phyloP scores from a whole-genome alignment of 2,329 filamentous ascomycete genomes.

The Pseudohalonectria lignicola region DNA sequence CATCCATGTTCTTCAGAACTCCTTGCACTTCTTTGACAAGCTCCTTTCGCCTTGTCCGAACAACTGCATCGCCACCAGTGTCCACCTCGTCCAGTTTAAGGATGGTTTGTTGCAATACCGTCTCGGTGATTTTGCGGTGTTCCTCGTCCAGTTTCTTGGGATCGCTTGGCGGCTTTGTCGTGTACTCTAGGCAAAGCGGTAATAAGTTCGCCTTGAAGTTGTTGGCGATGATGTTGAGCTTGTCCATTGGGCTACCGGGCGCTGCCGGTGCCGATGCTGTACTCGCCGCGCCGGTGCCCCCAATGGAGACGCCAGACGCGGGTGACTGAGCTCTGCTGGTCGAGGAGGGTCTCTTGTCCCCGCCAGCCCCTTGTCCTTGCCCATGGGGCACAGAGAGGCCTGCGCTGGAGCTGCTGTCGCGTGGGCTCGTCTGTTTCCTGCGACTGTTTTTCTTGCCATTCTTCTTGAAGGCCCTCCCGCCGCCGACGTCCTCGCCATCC shows the following conservation, averaged over 20 bases:
- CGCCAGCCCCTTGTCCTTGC: neutral
- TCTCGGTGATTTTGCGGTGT: slow-evolving; percentile 65
- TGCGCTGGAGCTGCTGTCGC: slow-evolving; percentile 24
- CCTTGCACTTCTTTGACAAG: slow-evolving; percentile 62
- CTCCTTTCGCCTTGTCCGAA: slow-evolving; percentile 56
- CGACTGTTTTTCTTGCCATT: slow-evolving; percentile 29
- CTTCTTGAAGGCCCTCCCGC: slow-evolving; percentile 23
- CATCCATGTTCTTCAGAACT: slow-evolving; percentile 55
- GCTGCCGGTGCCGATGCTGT: slow-evolving; percentile 20
- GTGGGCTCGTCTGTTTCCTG: slow-evolving; percentile 28
- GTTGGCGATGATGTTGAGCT: slow-evolving; percentile 53
- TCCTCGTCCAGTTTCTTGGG: slow-evolving; percentile 60
- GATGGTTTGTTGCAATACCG: slow-evolving; percentile 63
- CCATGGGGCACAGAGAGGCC: neutral
- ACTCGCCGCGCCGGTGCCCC: slow-evolving; percentile 16
- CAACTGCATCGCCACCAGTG: slow-evolving; percentile 55
- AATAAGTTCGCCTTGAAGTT: slow-evolving; percentile 55
- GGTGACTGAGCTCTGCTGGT: slow-evolving; percentile 27
- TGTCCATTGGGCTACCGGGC: slow-evolving; percentile 38
- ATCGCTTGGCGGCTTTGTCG: slow-evolving; percentile 51
- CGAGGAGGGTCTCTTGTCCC: slow-evolving; percentile 12
- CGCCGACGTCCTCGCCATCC: slow-evolving; percentile 29
- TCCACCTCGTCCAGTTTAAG: slow-evolving; percentile 71
- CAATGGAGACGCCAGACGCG: slow-evolving; percentile 11
- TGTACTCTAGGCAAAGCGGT: slow-evolving; percentile 54